These are phyloP conservation scores for Aspergillus campestris DNA, from an alignment of 495 filamentous ascomycete species.

Conservation along the genomic window DNA sequence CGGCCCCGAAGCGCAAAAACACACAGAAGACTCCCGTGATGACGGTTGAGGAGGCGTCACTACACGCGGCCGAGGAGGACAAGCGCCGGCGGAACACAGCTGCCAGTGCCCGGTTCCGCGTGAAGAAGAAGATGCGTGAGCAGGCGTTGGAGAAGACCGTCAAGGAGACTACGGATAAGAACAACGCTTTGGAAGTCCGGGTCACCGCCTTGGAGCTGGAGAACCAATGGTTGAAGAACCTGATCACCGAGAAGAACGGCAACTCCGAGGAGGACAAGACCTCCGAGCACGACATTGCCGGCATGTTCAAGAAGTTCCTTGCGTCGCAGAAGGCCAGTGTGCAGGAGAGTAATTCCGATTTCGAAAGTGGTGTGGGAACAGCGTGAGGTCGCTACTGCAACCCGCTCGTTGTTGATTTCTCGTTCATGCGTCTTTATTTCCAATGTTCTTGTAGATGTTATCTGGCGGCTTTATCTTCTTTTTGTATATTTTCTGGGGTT, in stretches of 20 bases:
- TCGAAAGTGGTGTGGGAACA: conserved; percentile 35
- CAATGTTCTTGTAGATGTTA: neutral
- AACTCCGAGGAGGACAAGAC: conserved; percentile 27
- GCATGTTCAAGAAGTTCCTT: conserved; percentile 43
- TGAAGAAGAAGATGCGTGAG: conserved; percentile 99
- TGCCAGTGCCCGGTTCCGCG: conserved; percentile 87
- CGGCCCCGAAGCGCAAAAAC: conserved; percentile 34
- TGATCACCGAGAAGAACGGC: conserved; percentile 88
- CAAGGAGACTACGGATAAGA: conserved; percentile 84
- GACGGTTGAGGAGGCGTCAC: conserved; percentile 42
- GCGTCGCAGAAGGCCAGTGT: conserved; percentile 28
- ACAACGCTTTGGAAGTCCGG: conserved; percentile 65
- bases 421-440: too few relatives aligned
- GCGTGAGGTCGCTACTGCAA: neutral
- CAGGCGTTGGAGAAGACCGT: conserved; percentile 80
- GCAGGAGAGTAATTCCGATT: conserved; percentile 28
- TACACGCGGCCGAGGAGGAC: conserved; percentile 85
- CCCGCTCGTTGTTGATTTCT: too few relatives aligned
- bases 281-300: conserved; percentile 36
- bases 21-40: conserved; percentile 24
- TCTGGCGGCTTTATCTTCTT: neutral
- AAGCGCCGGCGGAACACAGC: conserved; percentile 97
- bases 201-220: conserved; percentile 85
- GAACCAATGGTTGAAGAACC: conserved; percentile 91
- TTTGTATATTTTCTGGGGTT: too few relatives aligned